Evolutionary conservation across 257 asterid species (phyloP).

Genomic region (Fraxinus pennsylvanica): DNA sequence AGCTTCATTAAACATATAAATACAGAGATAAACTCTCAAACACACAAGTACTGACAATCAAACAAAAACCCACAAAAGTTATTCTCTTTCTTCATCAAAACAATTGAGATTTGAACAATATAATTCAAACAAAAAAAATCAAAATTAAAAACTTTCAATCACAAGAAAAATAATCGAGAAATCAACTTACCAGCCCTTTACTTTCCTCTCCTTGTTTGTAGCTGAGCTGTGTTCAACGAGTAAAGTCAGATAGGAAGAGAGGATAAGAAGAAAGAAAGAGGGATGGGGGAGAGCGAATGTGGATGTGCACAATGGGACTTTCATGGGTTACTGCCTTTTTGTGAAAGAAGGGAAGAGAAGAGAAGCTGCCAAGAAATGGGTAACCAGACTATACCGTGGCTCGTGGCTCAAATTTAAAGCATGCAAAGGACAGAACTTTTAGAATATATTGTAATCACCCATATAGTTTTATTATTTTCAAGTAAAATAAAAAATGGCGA

Average conservation of each 20-base stretch:
- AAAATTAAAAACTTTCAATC: background rate
- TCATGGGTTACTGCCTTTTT: background rate
- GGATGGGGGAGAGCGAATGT: background rate
- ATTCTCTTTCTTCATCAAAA: background rate
- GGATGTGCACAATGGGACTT: background rate
- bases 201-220: background rate
- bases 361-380: constrained; percentile 25
- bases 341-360: background rate
- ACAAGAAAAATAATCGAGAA: background rate
- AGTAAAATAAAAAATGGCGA: no score
- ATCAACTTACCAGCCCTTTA: constrained; percentile 23
- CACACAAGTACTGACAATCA: background rate
- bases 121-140: background rate
- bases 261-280: background rate
- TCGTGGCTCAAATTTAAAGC: no score
- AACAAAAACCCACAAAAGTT: constrained; percentile 10
- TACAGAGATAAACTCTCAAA: background rate
- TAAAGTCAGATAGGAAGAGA: background rate
- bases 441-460: no score
- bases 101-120: background rate
- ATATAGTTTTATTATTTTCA: no score
- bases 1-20: background rate
- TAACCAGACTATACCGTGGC: no score
- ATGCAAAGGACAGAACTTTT: no score
- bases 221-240: constrained; percentile 17